Evolutionary conservation across 2,329 filamentous ascomycete genomes (phyloP), one percentile per base, ranked within the genome.

Genomic region (Trichoderma sp.): DNA sequence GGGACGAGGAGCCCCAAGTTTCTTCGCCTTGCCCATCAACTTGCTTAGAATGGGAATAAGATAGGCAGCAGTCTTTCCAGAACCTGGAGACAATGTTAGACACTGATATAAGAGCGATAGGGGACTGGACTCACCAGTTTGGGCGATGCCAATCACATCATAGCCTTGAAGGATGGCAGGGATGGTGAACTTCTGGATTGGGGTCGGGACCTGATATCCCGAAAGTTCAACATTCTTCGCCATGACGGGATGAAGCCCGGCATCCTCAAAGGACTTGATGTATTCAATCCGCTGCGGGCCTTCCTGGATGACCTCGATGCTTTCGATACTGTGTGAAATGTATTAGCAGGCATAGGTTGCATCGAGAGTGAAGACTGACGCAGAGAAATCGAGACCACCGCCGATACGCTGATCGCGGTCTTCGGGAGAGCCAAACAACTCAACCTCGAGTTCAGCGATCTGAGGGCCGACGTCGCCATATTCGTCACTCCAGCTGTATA

Each of bases 21-120:
- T 93, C 79, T 93, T 95, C 6, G 91, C 92, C 79, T 98, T 98
- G 28, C 95, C 95, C 92, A 98, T 97, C 24, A 99, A 80, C 75
- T 91, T 90, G 67, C 93, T 96, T 59, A 98, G 73, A 66, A 96
- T 91, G 0, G 95, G 95, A 63, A 97, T 87, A 5, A 99, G 79
- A 73, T 95, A 99, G 0, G 95, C 93, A 0, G 91, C 94, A 0
- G 95, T 99, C 82, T 99, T 99, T 60, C 95, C 95, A 28, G 94
- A 98, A 21, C 95, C 94, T 97, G 34, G 56, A 26, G 17, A 15
- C 10, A 45, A 26, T 15, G 39, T 57, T 39, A 64, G 61, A 19
- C 17, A 5, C 19, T 48, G 3, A 21, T 2, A 10, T 28, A 10
- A 2, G 24, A 39, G 19, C 10, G 26, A 45, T 15, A 21, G 39